A percentile compares a stretch with the other conserved stretches of the same genome.
phyloP scores from a whole-genome alignment of 2,329 filamentous ascomycete species.

The Hirsutella minnesotensis region DNA sequence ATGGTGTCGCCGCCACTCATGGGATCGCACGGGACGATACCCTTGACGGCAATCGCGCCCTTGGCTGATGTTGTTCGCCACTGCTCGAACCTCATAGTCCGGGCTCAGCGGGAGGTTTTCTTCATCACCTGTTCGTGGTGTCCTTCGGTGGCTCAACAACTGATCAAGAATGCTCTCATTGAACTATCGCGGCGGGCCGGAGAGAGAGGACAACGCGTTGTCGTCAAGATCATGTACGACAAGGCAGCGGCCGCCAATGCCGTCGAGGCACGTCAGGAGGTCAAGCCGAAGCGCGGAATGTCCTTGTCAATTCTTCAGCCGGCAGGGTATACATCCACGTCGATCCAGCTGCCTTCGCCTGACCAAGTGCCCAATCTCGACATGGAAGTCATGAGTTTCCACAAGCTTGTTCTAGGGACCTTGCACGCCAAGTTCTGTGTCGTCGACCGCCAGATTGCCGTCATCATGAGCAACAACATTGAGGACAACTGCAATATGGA shows the following conservation, averaged over 20 bases:
- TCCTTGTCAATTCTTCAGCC: slow-evolving; percentile 13
- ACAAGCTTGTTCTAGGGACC: slow-evolving; percentile 58
- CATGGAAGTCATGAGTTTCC: slow-evolving; percentile 62
- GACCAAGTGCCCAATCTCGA: slow-evolving; percentile 61
- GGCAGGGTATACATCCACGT: slow-evolving; percentile 43
- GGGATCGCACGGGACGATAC: slow-evolving; percentile 47
- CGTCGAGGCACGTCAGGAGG: slow-evolving; percentile 51
- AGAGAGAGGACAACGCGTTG: slow-evolving; percentile 39
- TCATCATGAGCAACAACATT: slow-evolving; percentile 71
- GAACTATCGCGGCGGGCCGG: slow-evolving; percentile 58
- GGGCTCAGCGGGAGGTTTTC: slow-evolving; percentile 61
- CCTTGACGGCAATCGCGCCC: slow-evolving; percentile 50
- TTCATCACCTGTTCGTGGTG: slow-evolving; percentile 70
- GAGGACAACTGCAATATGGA: slow-evolving; percentile 70
- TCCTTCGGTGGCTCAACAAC: slow-evolving; percentile 51
- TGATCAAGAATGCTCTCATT: slow-evolving; percentile 55
- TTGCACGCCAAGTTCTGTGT: slow-evolving; percentile 72
- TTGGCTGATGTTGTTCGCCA: slow-evolving; percentile 56
- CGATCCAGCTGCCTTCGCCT: slow-evolving; percentile 47
- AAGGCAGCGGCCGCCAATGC: slow-evolving; percentile 53
- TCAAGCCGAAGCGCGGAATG: slow-evolving; percentile 19
- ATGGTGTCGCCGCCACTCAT: slow-evolving; percentile 40
- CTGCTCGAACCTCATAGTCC: slow-evolving; percentile 64
- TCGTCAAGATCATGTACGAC: slow-evolving; percentile 69
- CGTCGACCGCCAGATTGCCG: slow-evolving; percentile 57